Conservation (phyloP, 2,329 filamentous ascomycete genomes). For the Calonectria hongkongensis region DNA sequence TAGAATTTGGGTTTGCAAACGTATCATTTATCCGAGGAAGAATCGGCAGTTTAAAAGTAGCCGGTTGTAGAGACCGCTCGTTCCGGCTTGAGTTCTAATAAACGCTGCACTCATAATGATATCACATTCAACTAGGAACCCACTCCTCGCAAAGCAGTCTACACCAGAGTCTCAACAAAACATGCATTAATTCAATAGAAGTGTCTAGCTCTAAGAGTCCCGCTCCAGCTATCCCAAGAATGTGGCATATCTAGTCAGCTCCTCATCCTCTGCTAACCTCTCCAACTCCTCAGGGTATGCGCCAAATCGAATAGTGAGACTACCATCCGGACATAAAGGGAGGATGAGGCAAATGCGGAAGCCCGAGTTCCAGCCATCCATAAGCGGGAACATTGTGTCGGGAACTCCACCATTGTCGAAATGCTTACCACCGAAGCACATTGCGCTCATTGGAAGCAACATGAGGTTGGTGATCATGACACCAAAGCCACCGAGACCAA, state of each 20-base stretch:
- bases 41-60: no score
- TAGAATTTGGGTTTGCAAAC: no score
- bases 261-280: conserved; percentile 51
- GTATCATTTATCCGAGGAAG: no score
- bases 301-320: conserved; percentile 55
- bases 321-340: conserved; percentile 55
- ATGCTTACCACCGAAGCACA: conserved; percentile 53
- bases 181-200: background rate
- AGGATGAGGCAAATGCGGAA: conserved; percentile 54
- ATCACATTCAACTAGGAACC: no score
- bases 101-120: no score
- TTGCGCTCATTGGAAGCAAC: conserved; percentile 52
- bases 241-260: conserved; percentile 52
- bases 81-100: no score
- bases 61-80: no score
- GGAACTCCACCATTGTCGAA: conserved; percentile 54
- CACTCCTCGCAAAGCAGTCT: no score
- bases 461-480: conserved; percentile 57
- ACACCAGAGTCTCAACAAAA: no score
- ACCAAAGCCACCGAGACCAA: conserved; percentile 53
- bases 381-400: conserved; percentile 54
- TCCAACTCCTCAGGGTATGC: conserved; percentile 55
- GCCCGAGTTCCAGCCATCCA: conserved; percentile 51
- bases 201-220: no score
- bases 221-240: background rate